Conservation (phyloP, 108 stramenopile genomes). For the Mayamaea pseudoterrestris region DNA sequence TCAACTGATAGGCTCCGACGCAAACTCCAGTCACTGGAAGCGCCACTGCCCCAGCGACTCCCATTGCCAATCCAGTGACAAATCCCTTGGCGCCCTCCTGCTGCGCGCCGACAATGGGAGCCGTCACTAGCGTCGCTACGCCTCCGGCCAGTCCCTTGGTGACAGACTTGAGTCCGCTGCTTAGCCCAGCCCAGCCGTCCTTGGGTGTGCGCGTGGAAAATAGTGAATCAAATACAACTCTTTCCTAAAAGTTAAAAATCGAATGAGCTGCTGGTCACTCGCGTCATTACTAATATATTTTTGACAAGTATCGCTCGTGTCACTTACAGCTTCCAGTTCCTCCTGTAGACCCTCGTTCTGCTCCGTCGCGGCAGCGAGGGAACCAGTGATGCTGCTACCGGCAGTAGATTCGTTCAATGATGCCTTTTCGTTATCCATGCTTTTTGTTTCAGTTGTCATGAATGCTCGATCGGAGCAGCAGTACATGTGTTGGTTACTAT, state of each 20-base stretch:
- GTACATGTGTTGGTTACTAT: too few species aligned
- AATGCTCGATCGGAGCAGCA: too few species aligned
- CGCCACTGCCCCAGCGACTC: conserved; percentile 69
- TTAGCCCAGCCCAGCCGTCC: conserved; percentile 78
- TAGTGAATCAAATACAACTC: conserved; percentile 44
- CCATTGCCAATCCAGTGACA: conserved; percentile 64
- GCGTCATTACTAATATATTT: too few species aligned
- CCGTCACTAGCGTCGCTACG: conserved; percentile 58
- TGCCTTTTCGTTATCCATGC: too few species aligned
- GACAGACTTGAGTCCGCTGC: conserved; percentile 60
- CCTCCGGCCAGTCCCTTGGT: conserved; percentile 75
- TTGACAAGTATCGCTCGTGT: too few species aligned
- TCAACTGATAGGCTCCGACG: conserved; percentile 73
- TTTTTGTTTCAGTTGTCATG: too few species aligned
- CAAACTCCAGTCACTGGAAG: conserved; percentile 76
- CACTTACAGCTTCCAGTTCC: too few species aligned
- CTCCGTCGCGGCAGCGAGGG: too few species aligned
- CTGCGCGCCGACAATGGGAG: conserved; percentile 79
- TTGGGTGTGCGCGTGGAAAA: conserved; percentile 75
- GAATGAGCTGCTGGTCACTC: too few species aligned
- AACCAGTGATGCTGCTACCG: too few species aligned
- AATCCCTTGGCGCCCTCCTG: conserved; percentile 68
- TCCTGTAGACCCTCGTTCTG: too few species aligned
- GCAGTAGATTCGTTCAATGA: too few species aligned
- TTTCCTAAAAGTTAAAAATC: background rate